Evolutionary conservation across 2,329 filamentous ascomycete species (phyloP), one percentile per base, ranked within the genome.

Genomic region (Endocalyx cinctus): DNA sequence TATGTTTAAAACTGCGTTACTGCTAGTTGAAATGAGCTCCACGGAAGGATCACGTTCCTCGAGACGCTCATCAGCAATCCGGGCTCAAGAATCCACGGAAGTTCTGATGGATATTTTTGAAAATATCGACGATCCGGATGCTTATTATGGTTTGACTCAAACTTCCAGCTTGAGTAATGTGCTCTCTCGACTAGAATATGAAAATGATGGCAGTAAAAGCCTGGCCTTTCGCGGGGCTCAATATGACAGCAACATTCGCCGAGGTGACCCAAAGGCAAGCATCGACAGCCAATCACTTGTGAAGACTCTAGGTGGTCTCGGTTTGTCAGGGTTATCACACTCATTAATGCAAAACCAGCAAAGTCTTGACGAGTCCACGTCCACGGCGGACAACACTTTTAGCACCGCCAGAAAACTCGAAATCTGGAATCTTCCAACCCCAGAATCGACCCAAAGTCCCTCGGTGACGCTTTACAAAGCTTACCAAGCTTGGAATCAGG

Each of bases 51-150:
- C 66, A 3, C 69, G 74, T 20, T 61, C 70, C 13, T 82, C 83
- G 27, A 73, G 85, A 38, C 76, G 85, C 31, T 83, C 84, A 7
- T 87, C 82, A 3, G 62, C 67, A 3, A 52, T 68, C 29, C 68
- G 65, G 45, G 63, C 72, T 45, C 54, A 67, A 29, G 64, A 79
- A 17, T 74, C 85, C 6, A 71, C 75, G 4, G 77, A 85, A 18
- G 69, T 94, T 2, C 67, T 97, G 10, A 70, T 95, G 27, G 69
- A 75, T 1, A 89, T 98, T 3, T 98, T 92, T 56, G 84, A 87
- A 53, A 90, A 87, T 40, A 84, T 98, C 29, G 89, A 96, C 52
- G 94, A 99, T 51, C 90, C 89, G 2, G 92, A 99, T 57, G 83
- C 88, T 1, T 98, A 94, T 57, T 98, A 98, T 54, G 94, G 92